These are phyloP conservation scores for Fusarium piperis DNA, from an alignment of 2,329 filamentous ascomycete species.

Conservation along the genomic window DNA sequence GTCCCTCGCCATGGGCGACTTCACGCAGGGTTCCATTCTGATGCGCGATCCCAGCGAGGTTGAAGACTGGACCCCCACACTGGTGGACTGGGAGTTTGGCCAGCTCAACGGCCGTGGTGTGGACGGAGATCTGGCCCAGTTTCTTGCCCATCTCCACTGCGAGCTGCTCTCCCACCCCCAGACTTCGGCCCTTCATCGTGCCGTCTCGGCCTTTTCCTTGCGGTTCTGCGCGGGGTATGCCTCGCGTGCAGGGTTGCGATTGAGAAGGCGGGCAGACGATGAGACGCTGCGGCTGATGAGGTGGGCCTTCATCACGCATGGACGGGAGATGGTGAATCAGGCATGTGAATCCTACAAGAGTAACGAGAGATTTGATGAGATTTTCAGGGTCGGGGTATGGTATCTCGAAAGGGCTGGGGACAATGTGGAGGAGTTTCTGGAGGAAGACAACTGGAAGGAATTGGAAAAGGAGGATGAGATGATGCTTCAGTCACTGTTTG, in stretches of 20 bases:
- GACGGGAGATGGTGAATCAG: constrained; percentile 29
- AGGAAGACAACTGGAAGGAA: constrained; percentile 21
- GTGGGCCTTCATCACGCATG: constrained; percentile 26
- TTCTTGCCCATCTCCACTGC: constrained; percentile 28
- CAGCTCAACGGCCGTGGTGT: constrained; percentile 25
- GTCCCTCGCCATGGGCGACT: constrained; percentile 27
- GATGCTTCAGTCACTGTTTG: background rate
- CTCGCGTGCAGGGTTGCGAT: background rate
- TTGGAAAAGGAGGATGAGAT: constrained; percentile 6
- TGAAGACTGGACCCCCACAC: constrained; percentile 11
- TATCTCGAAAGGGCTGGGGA: constrained; percentile 31
- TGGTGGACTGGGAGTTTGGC: constrained; percentile 36
- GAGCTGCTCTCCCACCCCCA: constrained; percentile 1
- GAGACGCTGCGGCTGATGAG: constrained; percentile 15
- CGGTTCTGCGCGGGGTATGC: constrained; percentile 21
- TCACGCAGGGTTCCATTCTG: constrained; percentile 30
- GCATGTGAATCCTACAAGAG: constrained; percentile 18
- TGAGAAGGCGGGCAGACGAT: background rate
- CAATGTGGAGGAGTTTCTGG: constrained; percentile 5
- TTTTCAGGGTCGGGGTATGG: constrained; percentile 22
- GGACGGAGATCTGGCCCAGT: constrained; percentile 35
- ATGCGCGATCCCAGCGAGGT: background rate
- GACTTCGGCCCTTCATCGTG: background rate
- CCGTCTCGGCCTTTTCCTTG: constrained; percentile 6
- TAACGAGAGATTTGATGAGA: constrained; percentile 3